Evolutionary conservation across 108 stramenopile genomes (phyloP).

Genomic region (Skeletonema potamos): DNA sequence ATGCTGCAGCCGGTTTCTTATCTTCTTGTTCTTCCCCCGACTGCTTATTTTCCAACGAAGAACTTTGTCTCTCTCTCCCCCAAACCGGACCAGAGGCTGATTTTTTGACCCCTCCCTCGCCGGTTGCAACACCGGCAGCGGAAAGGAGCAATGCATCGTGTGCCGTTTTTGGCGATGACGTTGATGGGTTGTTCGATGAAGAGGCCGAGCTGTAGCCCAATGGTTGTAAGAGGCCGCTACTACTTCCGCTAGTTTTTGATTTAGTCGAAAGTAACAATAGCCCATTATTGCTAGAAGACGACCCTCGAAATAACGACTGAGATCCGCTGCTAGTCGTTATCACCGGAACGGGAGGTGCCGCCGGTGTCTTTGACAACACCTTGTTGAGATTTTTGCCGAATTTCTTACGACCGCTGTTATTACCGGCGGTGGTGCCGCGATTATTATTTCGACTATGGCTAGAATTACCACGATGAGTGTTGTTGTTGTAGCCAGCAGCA

Average conservation of each 20-base stretch:
- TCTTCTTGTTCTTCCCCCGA: not conserved
- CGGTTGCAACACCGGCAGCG: conserved; percentile 21
- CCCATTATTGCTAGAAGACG: conserved; percentile 60
- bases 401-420: conserved; percentile 41
- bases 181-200: not conserved
- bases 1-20: not conserved
- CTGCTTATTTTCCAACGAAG: not conserved
- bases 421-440: not conserved
- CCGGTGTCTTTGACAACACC: conserved; percentile 59
- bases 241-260: conserved; percentile 28
- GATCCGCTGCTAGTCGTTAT: conserved; percentile 15
- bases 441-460: not conserved
- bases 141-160: conserved; percentile 31
- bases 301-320: conserved; percentile 19
- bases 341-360: conserved; percentile 51
- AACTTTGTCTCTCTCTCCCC: not conserved
- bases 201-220: conserved; percentile 41
- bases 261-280: conserved; percentile 80
- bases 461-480: not conserved
- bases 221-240: conserved; percentile 20
- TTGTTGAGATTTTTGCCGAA: conserved; percentile 89
- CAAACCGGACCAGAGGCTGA: not conserved
- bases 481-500: not conserved
- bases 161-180: conserved; percentile 30
- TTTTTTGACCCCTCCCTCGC: conserved; percentile 5